Evolutionary conservation across 257 asterid species (phyloP), one percentile per base, ranked within the genome.

Genomic region (Cynanchum wilfordii): DNA sequence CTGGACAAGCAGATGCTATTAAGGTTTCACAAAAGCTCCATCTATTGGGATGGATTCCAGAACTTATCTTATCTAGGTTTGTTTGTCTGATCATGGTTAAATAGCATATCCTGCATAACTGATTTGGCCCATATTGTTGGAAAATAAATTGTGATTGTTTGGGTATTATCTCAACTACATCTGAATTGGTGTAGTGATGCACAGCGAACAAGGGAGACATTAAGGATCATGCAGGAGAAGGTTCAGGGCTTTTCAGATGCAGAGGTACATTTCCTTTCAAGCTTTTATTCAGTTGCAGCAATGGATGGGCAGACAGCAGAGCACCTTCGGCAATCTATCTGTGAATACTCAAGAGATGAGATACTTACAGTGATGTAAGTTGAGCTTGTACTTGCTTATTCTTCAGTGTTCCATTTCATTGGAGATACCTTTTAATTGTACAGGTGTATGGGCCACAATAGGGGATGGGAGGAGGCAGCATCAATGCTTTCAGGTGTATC

Each of bases 371-470:
- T 93, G 78, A 93, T 93, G 98, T 92, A 86, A 88, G 97, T 83
- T 80, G 70, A 69, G 52, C 72, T 77, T 73, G 62, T 56, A 74
- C 73, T 66, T 66, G 44, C 70, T 68, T 38, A 59, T 75, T 60
- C 65, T 74, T 71, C 49, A 51, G 70, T 52, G 79, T 69, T 68
- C 25, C 44, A 40, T 36, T 38, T 44, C 40, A 59, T 36, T 77
- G 69, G 38, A 51, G 70, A 36, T 42, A 68, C 56, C 22, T 33
- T 70, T 76, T 68, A 47, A 30, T 51, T 68, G 75, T 84, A 79
- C 88, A 93, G 98, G 98, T 93, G 98, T 77, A 93, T 93, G 98
- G 98, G 98, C 50, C 98, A 93, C 76, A 91, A 93, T 73, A 87
- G 76, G 84, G 97, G 96, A 71, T 89, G 97, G 98, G 98, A 93